These are phyloP conservation scores for Ocimum tenuiflorum DNA, from an alignment of 257 asterid genomes.

Conservation along the genomic window DNA sequence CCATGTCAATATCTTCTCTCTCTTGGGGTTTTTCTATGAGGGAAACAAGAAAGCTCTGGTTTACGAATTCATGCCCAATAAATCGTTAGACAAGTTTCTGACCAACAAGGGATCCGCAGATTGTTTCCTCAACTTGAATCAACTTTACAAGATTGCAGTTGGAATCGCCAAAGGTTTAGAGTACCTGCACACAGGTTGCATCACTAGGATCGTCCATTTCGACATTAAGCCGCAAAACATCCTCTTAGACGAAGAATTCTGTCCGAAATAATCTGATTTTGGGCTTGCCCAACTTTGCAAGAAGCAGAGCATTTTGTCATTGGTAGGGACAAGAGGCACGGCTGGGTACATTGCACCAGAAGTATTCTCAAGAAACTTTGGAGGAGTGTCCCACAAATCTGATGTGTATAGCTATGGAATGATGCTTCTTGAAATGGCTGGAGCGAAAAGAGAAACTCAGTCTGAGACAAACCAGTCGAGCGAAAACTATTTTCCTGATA, in stretches of 20 bases:
- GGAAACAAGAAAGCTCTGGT: slow-evolving; percentile 5
- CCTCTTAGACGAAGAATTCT: too few relatives aligned
- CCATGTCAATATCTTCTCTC: slow-evolving; percentile 1
- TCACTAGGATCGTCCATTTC: slow-evolving; percentile 47
- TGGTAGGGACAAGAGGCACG: slow-evolving; percentile 38
- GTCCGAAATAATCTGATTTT: slow-evolving; percentile 61
- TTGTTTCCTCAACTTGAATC: slow-evolving; percentile 22
- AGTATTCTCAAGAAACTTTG: too few relatives aligned
- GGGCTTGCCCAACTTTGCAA: slow-evolving; percentile 44
- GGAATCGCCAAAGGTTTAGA: slow-evolving; percentile 57
- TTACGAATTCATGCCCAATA: too few relatives aligned
- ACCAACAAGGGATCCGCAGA: background rate
- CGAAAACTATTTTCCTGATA: slow-evolving; percentile 35
- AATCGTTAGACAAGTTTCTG: slow-evolving; percentile 21
- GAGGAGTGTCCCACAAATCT: too few relatives aligned
- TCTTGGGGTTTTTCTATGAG: slow-evolving; percentile 16
- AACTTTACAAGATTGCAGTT: slow-evolving; percentile 43
- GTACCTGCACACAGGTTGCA: slow-evolving; percentile 51
- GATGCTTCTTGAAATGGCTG: too few relatives aligned
- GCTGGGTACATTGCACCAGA: too few relatives aligned
- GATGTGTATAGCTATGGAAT: too few relatives aligned
- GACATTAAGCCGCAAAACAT: slow-evolving; percentile 76
- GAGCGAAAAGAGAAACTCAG: slow-evolving; percentile 16
- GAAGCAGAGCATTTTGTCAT: slow-evolving; percentile 30
- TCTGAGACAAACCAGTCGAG: slow-evolving; percentile 8